Conservation (phyloP, 78 protist genomes). For the Tieghemostelium lacteum region DNA sequence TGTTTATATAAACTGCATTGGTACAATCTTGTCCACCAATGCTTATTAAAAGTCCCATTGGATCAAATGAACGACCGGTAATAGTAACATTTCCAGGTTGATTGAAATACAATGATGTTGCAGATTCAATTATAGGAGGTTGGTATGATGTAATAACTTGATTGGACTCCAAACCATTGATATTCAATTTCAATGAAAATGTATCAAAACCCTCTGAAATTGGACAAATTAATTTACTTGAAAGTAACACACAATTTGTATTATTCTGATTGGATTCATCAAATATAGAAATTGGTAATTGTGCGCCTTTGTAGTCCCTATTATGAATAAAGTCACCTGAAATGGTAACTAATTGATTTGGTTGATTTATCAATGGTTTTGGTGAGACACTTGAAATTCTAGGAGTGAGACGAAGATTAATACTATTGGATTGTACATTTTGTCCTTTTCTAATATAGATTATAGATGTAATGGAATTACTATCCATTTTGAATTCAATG, state of each 20-base stretch:
- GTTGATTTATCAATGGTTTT: not conserved
- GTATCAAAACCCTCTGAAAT: not conserved
- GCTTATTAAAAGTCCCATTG: not conserved
- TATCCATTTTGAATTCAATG: too few species aligned
- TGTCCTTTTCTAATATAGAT: too few species aligned
- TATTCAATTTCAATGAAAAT: not conserved
- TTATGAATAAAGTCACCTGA: not conserved
- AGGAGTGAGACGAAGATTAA: not conserved
- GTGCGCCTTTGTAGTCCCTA: too few species aligned
- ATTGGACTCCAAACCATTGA: not conserved
- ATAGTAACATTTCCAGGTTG: not conserved
- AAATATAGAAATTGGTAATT: not conserved
- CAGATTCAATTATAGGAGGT: not conserved
- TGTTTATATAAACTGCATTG: too few species aligned
- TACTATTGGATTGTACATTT: not conserved
- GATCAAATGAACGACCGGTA: not conserved
- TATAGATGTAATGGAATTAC: too few species aligned
- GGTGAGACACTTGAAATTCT: not conserved
- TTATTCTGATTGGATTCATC: too few species aligned
- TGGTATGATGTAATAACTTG: not conserved
- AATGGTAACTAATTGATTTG: not conserved
- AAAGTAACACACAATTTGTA: not conserved
- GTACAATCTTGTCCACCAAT: not conserved
- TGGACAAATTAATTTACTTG: not conserved
- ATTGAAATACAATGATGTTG: not conserved